Base-by-base conservation (phyloP, 2,329 filamentous ascomycete genomes). In the Alternaria burnsii region DNA sequence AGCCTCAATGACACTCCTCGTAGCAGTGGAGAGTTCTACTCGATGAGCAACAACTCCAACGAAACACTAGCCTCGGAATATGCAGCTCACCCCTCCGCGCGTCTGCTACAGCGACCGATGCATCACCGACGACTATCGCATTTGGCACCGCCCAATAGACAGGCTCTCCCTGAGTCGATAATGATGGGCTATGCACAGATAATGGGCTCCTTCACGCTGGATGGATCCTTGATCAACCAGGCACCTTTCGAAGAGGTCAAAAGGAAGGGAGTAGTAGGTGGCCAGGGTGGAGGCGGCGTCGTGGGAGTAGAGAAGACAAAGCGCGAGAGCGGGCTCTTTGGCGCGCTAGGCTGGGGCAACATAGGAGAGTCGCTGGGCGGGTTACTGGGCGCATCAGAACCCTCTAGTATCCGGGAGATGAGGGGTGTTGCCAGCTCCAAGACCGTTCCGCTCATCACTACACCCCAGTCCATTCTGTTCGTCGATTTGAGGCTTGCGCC, bases 171-270 rank as follows among this genome's bases (percentile, higher is more conserved):
- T 0, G 94, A 98, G 76, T 89, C 90, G 1, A 81, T 99, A 55
- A 96, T 99, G 88, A 99, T 99, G 95, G 95, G 94, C 0, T 99
- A 97, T 79, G 94, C 92, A 3, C 95, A 99, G 71, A 88, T 98
- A 3, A 91, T 93, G 78, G 95, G 95, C 4, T 94, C 92, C 0
- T 99, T 99, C 70, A 93, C 89, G 0, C 81, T 99, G 7, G 95
- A 99, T 74, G 93, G 93, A 0, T 97, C 95, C 1, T 82, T 99
- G 22, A 89, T 99, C 61, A 94, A 96, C 71, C 89, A 96, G 40
- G 88, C 88, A 0, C 92, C 92, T 0, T 99, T 99, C 71, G 95
- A 99, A 74, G 92, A 96, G 71, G 94, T 98, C 40, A 99, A 99
- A 78, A 87, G 94, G 60, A 97, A 97, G 80, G 94, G 92, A 3